Evolutionary conservation across 2,329 filamentous ascomycete species (phyloP).

Genomic region (Dactylellina drechsleri): DNA sequence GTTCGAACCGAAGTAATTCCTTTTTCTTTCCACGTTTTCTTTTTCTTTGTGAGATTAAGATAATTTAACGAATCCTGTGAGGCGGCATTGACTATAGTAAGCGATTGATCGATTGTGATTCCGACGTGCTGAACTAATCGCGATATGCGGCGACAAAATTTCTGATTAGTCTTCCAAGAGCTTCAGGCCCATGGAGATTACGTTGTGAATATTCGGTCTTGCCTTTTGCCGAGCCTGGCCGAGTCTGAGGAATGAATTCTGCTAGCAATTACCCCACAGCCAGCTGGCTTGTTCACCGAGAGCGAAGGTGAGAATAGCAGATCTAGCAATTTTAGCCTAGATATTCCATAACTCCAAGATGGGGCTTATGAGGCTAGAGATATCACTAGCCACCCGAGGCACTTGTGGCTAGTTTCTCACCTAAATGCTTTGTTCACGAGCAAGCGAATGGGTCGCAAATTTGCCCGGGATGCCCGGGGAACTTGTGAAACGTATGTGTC

Average conservation of each 20-base stretch:
- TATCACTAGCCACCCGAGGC: constrained; percentile 32
- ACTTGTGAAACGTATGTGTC: constrained; percentile 5
- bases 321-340: constrained; percentile 35
- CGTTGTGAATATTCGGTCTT: constrained; percentile 30
- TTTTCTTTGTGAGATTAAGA: neutral
- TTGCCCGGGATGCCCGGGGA: constrained; percentile 37
- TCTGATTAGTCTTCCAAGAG: constrained; percentile 44
- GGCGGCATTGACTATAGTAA: neutral
- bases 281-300: constrained; percentile 35
- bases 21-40: constrained; percentile 7
- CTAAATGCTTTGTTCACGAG: neutral
- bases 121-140: constrained; percentile 1
- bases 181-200: neutral
- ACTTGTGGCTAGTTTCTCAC: constrained; percentile 30
- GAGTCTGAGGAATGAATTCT: constrained; percentile 11
- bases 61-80: constrained; percentile 17
- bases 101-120: constrained; percentile 9
- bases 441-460: constrained; percentile 5
- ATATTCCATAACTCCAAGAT: constrained; percentile 11
- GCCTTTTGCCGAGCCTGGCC: constrained; percentile 16
- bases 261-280: constrained; percentile 17
- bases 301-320: constrained; percentile 37
- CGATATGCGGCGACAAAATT: constrained; percentile 17
- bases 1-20: neutral
- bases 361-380: constrained; percentile 6